Evolutionary conservation across 495 filamentous ascomycete species (phyloP).

Genomic region (Penicillium desertorum): DNA sequence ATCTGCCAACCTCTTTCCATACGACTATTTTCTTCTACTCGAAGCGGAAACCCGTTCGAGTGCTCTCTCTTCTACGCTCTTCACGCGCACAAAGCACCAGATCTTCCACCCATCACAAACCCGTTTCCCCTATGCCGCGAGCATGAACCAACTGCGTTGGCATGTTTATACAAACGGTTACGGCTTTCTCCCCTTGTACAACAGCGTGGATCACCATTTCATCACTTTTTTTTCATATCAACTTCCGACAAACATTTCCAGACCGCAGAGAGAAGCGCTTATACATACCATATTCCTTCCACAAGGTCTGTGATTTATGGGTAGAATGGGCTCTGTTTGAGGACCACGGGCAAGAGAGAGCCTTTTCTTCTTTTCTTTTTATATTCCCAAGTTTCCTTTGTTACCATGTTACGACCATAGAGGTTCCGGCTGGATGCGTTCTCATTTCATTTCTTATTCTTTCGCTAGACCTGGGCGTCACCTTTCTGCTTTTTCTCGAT

Average conservation of each 20-base stretch:
- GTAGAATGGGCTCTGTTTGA: constrained; percentile 29
- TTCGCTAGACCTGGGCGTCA: constrained; percentile 45
- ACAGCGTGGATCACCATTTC: constrained; percentile 36
- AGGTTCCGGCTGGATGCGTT: constrained; percentile 43
- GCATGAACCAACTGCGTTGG: constrained; percentile 22
- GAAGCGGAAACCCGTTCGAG: constrained; percentile 12
- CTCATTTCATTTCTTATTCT: constrained; percentile 39
- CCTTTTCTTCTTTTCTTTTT: constrained; percentile 16
- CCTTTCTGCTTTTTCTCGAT: constrained; percentile 33
- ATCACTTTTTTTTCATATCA: constrained; percentile 22
- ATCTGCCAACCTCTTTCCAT: constrained; percentile 16
- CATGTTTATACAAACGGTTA: constrained; percentile 8
- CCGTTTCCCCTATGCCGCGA: background rate
- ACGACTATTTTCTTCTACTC: constrained; percentile 20
- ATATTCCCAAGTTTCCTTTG: constrained; percentile 24
- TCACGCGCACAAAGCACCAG: constrained; percentile 7
- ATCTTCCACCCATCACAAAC: constrained; percentile 18
- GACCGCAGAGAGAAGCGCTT: constrained; percentile 15
- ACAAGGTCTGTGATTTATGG: constrained; percentile 21
- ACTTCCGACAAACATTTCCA: constrained; percentile 17
- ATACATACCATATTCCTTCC: constrained; percentile 11
- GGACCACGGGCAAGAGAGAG: constrained; percentile 26
- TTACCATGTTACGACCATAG: constrained; percentile 46
- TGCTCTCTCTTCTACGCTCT: constrained; percentile 11
- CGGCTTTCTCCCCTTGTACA: constrained; percentile 38